A percentile compares a stretch with the other conserved stretches of the same genome.
Conservation (phyloP, 1,284 basidiomycete species). For the Tylopilus sp. region DNA sequence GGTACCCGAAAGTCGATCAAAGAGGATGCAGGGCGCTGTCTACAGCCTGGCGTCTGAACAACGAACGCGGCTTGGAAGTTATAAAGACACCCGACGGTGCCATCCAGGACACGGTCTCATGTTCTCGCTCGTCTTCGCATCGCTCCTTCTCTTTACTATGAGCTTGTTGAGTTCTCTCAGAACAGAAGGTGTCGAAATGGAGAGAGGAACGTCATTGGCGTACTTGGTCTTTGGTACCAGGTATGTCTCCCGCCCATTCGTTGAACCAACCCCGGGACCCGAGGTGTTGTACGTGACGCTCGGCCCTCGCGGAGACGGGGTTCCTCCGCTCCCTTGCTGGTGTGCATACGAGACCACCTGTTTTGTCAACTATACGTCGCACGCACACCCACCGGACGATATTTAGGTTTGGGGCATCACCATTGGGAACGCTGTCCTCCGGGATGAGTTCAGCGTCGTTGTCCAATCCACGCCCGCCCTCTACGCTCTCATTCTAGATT, state of each 20-base stretch:
- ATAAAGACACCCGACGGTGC: neutral
- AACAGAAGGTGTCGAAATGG: neutral
- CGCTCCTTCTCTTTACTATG: no score
- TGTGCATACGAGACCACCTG: constrained; percentile 1
- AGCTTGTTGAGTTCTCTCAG: constrained; percentile 7
- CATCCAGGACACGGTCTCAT: neutral
- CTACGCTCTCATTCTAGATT: constrained; percentile 10
- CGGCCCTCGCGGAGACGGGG: constrained; percentile 27
- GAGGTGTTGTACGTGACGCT: constrained; percentile 11
- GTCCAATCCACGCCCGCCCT: neutral
- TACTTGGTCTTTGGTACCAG: constrained; percentile 13
- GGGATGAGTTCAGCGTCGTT: constrained; percentile 17
- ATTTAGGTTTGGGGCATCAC: constrained; percentile 23
- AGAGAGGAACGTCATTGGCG: neutral
- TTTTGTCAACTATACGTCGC: neutral
- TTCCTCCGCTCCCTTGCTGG: constrained; percentile 29
- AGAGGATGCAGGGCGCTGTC: no score
- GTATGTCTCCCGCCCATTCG: constrained; percentile 2
- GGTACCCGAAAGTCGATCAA: neutral
- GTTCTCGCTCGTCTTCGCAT: constrained; percentile 9
- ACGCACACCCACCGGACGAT: neutral
- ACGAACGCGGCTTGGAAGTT: no score
- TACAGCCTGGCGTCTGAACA: no score
- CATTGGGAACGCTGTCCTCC: constrained; percentile 20
- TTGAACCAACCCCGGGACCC: no score